Conservation (phyloP, 495 filamentous ascomycete species). For the Penicillium samsonianum region DNA sequence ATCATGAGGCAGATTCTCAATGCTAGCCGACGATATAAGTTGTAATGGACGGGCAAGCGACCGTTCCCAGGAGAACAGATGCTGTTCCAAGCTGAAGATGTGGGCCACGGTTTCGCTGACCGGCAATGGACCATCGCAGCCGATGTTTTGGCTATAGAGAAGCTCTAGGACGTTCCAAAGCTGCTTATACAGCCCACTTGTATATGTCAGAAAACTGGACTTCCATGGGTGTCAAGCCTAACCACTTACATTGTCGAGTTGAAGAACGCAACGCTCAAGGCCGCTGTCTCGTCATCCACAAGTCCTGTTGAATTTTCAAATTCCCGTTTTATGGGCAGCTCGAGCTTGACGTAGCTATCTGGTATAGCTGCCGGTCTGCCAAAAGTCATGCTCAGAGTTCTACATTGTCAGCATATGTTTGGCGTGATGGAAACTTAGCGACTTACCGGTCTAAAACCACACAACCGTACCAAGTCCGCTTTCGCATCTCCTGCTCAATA, state of each 20-base stretch:
- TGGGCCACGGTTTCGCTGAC: constrained; percentile 20
- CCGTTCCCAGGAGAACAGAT: constrained; percentile 23
- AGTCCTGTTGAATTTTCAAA: constrained; percentile 21
- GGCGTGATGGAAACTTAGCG: background rate
- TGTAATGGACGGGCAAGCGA: constrained; percentile 16
- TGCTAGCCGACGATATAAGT: constrained; percentile 6
- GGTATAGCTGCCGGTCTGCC: constrained; percentile 44
- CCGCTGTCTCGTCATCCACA: constrained; percentile 17
- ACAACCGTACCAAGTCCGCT: constrained; percentile 50
- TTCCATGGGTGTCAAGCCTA: background rate
- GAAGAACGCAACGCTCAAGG: constrained; percentile 33
- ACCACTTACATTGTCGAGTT: constrained; percentile 39
- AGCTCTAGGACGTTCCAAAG: constrained; percentile 38
- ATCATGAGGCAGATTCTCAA: constrained; percentile 6
- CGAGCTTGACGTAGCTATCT: constrained; percentile 39
- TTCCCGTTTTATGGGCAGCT: constrained; percentile 35
- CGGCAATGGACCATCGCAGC: constrained; percentile 22
- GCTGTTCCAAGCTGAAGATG: constrained; percentile 21
- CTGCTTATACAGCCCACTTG: constrained; percentile 25
- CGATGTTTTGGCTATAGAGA: constrained; percentile 45
- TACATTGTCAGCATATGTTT: constrained; percentile 15
- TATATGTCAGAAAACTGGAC: background rate
- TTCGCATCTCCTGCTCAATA: constrained; percentile 42
- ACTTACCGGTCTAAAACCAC: constrained; percentile 45
- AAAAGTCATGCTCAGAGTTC: constrained; percentile 51